These are phyloP conservation scores for Fusarium virguliforme DNA, from an alignment of 2,329 filamentous ascomycete genomes.

Conservation along the genomic window DNA sequence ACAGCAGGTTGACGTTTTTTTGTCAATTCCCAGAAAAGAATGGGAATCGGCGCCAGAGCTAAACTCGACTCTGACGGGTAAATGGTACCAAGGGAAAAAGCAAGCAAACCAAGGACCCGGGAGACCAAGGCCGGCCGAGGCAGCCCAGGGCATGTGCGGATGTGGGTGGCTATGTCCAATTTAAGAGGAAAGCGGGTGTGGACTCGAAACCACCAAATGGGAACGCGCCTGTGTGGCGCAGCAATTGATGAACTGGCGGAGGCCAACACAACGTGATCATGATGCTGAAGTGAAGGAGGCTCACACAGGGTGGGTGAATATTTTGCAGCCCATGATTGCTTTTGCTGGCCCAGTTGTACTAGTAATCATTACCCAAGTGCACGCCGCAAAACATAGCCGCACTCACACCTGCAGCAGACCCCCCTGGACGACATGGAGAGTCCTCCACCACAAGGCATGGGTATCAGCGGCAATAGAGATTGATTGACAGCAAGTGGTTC, in stretches of 20 bases:
- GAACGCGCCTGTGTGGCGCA: slow-evolving; percentile 22
- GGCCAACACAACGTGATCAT: slow-evolving; percentile 8
- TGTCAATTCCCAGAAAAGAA: slow-evolving; percentile 7
- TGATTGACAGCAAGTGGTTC: not conserved
- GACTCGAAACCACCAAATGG: not conserved
- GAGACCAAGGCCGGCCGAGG: slow-evolving; percentile 17
- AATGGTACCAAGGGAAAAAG: slow-evolving; percentile 4
- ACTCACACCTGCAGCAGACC: slow-evolving; percentile 13
- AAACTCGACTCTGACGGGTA: slow-evolving; percentile 9
- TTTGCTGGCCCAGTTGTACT: not conserved
- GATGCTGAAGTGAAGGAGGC: slow-evolving; percentile 3
- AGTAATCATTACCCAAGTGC: not conserved
- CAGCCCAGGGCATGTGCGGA: slow-evolving; percentile 34
- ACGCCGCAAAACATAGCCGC: slow-evolving; percentile 18
- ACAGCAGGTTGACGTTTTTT: not conserved
- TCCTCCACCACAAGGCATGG: slow-evolving; percentile 24
- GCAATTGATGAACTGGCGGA: slow-evolving; percentile 22
- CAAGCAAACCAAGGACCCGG: not conserved
- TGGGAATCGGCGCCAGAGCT: slow-evolving; percentile 3
- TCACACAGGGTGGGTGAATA: slow-evolving; percentile 37
- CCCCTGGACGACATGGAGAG: slow-evolving; percentile 15
- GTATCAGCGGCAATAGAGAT: slow-evolving; percentile 12
- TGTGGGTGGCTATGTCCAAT: slow-evolving; percentile 5
- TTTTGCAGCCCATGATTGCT: slow-evolving; percentile 15
- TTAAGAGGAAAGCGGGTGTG: not conserved